A percentile compares a stretch with the other conserved stretches of the same genome.
phyloP scores from a whole-genome alignment of 805 yeast species.

The Jamesozyma jinghongensis region DNA sequence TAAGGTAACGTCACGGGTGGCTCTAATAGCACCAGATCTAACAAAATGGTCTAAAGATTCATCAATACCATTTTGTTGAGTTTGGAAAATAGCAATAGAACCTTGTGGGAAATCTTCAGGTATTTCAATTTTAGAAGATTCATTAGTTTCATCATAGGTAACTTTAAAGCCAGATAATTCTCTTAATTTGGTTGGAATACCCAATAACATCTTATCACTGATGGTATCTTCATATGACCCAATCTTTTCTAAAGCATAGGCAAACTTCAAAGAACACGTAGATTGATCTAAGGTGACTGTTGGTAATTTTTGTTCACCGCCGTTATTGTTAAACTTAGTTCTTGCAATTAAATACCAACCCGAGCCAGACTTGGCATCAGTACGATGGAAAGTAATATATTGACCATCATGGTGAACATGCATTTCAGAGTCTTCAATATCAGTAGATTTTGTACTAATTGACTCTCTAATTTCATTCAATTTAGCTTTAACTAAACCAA shows the following conservation, averaged over 20 bases:
- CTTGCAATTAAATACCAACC: slow-evolving; percentile 89
- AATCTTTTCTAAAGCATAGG: slow-evolving; percentile 44
- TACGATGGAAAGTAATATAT: slow-evolving; percentile 81
- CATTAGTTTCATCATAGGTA: slow-evolving; percentile 33
- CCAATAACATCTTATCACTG: slow-evolving; percentile 38
- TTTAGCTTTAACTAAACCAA: slow-evolving; percentile 58
- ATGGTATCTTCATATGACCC: slow-evolving; percentile 38
- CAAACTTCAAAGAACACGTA: slow-evolving; percentile 45
- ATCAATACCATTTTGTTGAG: slow-evolving; percentile 60
- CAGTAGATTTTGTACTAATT: slow-evolving; percentile 41
- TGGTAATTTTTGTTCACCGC: slow-evolving; percentile 42
- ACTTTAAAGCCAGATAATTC: slow-evolving; percentile 44
- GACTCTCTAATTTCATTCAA: slow-evolving; percentile 49
- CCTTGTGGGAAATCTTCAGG: slow-evolving; percentile 77
- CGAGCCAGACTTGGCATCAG: slow-evolving; percentile 71
- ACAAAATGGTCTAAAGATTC: slow-evolving; percentile 53
- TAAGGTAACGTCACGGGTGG: slow-evolving; percentile 51
- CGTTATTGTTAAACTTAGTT: slow-evolving; percentile 54
- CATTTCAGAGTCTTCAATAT: slow-evolving; percentile 68
- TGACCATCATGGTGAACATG: slow-evolving; percentile 92
- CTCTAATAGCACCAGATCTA: slow-evolving; percentile 69
- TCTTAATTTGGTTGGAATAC: slow-evolving; percentile 57
- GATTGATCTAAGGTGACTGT: slow-evolving; percentile 57
- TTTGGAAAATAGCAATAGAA: slow-evolving; percentile 74
- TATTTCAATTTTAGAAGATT: slow-evolving; percentile 45